These are phyloP conservation scores for Alternaria angustiovoidea DNA, from an alignment of 2,329 filamentous ascomycete species.

Conservation along the genomic window DNA sequence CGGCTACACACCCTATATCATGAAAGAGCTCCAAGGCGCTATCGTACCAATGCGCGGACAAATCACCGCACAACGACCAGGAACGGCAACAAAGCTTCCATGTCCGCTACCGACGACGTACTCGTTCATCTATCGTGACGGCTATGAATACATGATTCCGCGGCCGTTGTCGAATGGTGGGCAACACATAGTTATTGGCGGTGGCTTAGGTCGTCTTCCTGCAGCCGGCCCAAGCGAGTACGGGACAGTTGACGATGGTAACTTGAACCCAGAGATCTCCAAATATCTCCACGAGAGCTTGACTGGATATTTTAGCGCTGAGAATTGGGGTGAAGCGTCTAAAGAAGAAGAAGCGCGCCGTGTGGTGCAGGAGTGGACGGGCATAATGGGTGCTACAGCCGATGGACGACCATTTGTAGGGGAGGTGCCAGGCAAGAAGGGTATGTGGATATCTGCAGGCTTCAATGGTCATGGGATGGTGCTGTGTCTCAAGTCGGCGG, in stretches of 20 bases:
- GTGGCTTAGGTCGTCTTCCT: conserved; percentile 58
- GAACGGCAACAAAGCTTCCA: conserved; percentile 49
- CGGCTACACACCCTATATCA: conserved; percentile 45
- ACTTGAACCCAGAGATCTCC: conserved; percentile 60
- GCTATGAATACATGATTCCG: conserved; percentile 74
- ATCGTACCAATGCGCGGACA: conserved; percentile 54
- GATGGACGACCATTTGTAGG: conserved; percentile 61
- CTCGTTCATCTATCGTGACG: conserved; percentile 66
- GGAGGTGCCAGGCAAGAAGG: conserved; percentile 51
- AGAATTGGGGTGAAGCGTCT: conserved; percentile 48
- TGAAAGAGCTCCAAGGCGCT: conserved; percentile 47
- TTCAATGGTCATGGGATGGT: conserved; percentile 75
- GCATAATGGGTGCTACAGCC: conserved; percentile 62
- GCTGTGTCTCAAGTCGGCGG: conserved; percentile 66
- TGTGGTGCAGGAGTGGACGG: conserved; percentile 56
- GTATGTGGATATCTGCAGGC: conserved; percentile 65
- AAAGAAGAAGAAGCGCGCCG: conserved; percentile 26
- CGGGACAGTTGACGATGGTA: conserved; percentile 65
- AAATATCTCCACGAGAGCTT: conserved; percentile 56
- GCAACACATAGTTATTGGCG: conserved; percentile 69
- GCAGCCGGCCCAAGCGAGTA: conserved; percentile 59
- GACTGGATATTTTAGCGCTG: conserved; percentile 60
- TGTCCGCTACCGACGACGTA: conserved; percentile 61
- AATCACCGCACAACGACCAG: conserved; percentile 49
- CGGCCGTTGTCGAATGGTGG: conserved; percentile 51